A percentile compares a stretch with the other conserved stretches of the same genome.
phyloP scores from a whole-genome alignment of 495 filamentous ascomycete species.

The Daldinia childiae region DNA sequence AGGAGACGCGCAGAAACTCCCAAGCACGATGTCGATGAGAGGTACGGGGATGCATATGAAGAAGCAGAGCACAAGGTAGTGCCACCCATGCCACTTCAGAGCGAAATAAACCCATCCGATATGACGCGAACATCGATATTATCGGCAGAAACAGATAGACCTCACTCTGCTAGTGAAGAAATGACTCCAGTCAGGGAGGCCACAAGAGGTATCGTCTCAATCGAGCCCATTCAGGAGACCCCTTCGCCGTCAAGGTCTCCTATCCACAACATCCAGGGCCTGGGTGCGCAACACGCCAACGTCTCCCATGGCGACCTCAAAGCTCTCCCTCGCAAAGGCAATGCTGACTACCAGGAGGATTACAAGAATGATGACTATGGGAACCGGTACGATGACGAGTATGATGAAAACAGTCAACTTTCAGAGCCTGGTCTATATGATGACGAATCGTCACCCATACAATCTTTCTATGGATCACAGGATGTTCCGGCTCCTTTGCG shows the following conservation, averaged over 20 bases:
- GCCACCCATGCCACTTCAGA: constrained; percentile 87
- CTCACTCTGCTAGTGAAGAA: constrained; percentile 68
- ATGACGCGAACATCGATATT: constrained; percentile 89
- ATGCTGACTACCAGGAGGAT: constrained; percentile 51
- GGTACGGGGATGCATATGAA: constrained; percentile 50
- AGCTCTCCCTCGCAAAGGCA: constrained; percentile 53
- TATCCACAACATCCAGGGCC: constrained; percentile 52
- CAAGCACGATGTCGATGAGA: constrained; percentile 50
- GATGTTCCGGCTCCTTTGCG: constrained; percentile 64
- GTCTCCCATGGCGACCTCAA: constrained; percentile 62
- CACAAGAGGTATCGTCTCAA: constrained; percentile 57
- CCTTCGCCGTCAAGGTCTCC: constrained; percentile 55
- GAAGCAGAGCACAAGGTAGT: constrained; percentile 50
- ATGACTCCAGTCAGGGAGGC: constrained; percentile 66
- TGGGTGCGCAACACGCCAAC: constrained; percentile 61
- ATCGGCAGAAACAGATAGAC: constrained; percentile 78
- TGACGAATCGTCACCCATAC: constrained; percentile 41
- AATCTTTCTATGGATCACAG: constrained; percentile 62
- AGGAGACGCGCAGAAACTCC: constrained; percentile 55
- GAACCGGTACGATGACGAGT: constrained; percentile 55
- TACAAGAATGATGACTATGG: constrained; percentile 59
- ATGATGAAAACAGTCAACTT: constrained; percentile 57
- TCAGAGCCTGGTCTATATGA: constrained; percentile 55
- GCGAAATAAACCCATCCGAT: constrained; percentile 83
- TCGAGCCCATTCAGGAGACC: constrained; percentile 48